These are phyloP conservation scores for Dactylorhiza incarnata DNA, from an alignment of 106 monocot genomes.

Conservation along the genomic window DNA sequence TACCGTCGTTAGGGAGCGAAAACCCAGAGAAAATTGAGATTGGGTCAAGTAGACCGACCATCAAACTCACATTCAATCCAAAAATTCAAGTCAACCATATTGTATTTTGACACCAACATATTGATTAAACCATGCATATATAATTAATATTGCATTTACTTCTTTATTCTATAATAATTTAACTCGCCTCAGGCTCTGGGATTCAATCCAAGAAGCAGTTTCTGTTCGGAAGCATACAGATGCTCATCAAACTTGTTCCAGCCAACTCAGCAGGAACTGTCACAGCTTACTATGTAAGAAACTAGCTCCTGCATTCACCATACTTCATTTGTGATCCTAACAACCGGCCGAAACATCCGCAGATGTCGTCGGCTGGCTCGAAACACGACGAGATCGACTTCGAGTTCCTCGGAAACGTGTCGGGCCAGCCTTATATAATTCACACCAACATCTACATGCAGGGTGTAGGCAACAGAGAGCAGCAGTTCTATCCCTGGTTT, in stretches of 20 bases:
- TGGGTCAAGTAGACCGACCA: no score
- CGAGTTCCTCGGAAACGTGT: conserved; percentile 34
- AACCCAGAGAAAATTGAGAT: no score
- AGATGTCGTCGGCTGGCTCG: conserved; percentile 20
- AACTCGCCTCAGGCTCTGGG: conserved; percentile 18
- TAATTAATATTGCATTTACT: no score
- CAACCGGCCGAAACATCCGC: background rate
- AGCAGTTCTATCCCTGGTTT: conserved; percentile 53
- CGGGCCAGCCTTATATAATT: conserved; percentile 38
- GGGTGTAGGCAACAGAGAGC: conserved; percentile 38
- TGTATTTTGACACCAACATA: no score
- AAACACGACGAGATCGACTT: conserved; percentile 46
- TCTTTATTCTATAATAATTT: background rate
- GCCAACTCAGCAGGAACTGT: conserved; percentile 64
- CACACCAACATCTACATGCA: conserved; percentile 35
- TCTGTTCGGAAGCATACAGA: conserved; percentile 34
- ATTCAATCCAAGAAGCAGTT: conserved; percentile 30
- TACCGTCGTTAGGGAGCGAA: no score
- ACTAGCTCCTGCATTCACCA: background rate
- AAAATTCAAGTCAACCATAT: no score
- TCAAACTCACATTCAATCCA: no score
- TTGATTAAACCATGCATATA: no score
- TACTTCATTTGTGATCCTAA: background rate
- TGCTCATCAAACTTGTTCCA: conserved; percentile 44
- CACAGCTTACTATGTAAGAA: conserved; percentile 44